Base-by-base conservation (phyloP, 2,329 filamentous ascomycete species). In the Fusarium sarcochroum region DNA sequence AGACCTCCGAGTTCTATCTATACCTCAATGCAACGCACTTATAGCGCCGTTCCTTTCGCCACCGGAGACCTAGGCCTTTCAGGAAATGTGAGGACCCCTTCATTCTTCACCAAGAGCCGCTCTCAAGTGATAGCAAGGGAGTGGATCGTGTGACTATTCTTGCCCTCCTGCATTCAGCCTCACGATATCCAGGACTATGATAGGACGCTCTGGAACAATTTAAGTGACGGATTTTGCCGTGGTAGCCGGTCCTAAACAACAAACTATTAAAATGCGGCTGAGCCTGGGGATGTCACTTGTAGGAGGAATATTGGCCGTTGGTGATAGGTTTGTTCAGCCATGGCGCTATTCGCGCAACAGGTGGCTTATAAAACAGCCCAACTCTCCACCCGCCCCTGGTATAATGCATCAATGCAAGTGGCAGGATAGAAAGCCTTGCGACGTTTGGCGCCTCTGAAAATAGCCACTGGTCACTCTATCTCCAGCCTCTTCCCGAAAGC, bases 111-210 rank as follows among this genome's bases (percentile, higher is more conserved):
- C 18, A 15, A 52, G 35, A 48, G 41, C 64, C 47, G 45, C 60
- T 44, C 21, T 11, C 18, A 21, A 41, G 21, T 20, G 17, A 42
- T 45, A 45, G 21, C 21, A 32, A 57, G 38, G 51, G 41, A 34
- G 21, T 50, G 46, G 46, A n/a, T n/a, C 42, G 52, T 66, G 68
- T 71, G 68, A 64, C 34, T 66, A 21, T 58, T 63, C 32, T 21
- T n/a, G 45, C 37, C 38, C 56, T 69, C 65, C 49, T 67, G 48
- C 56, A 52, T 69, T 8, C 65, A 70, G 60, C 64, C 68, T 71
- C 60, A 40, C 38, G 23, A 56, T 63, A 41, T 13, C 25, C 7
- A 17, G 21, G 13, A 42, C 25, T 13, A 34, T 68, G 58, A 68
- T 71, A 69, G 50, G 68, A 17, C 35, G 1, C 13, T 34, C 15